Evolutionary conservation across 2,329 filamentous ascomycete genomes (phyloP), one percentile per base, ranked within the genome.

Genomic region (Basipetospora chlamydospora): DNA sequence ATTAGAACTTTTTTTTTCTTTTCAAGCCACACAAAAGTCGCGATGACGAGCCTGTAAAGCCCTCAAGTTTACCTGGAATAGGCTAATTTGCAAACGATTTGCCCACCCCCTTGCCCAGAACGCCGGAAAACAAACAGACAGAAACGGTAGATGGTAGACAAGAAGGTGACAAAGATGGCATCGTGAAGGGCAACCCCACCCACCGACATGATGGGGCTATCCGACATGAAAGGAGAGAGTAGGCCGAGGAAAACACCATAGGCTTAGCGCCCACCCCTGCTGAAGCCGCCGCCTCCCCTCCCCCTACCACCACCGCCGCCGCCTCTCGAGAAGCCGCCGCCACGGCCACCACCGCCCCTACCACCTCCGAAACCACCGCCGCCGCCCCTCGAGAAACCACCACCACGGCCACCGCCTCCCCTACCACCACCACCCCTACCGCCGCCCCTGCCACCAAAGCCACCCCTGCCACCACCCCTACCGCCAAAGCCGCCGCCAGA

Each of bases 401-500:
- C 55, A 17, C 66, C 65, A n/a, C 67, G 57, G 37, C 61, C 55
- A 26, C 58, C 52, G 38, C 57, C 55, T 22, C 56, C 49, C 11
- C 54, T 47, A 23, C 60, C 50, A 18, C 58, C 54, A 13, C 53
- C 48, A 6, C 52, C 47, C 36, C 53, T 53, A 43, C 60, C 61
- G 22, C 55, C 55, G 16, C 54, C 50, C 26, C 60, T 49, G 15
- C 56, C 55, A 34, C 53, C 53, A 44, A 61, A 61, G 22, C 56
- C 55, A 13, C 54, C 51, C 26, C 60, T 49, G 15, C 56, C 55
- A 12, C 52, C 50, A 7, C 49, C 42, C n/a, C 47, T 42, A 11
- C 51, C 51, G 33, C 57, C 53, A n/a, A 55, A 54, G 28, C 61
- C 59, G 16, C 58, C 67, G 37, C 67, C 63, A 31, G 62, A 58